Evolutionary conservation across 2,329 filamentous ascomycete species (phyloP).

Genomic region (Pseudogymnoascus sp.): DNA sequence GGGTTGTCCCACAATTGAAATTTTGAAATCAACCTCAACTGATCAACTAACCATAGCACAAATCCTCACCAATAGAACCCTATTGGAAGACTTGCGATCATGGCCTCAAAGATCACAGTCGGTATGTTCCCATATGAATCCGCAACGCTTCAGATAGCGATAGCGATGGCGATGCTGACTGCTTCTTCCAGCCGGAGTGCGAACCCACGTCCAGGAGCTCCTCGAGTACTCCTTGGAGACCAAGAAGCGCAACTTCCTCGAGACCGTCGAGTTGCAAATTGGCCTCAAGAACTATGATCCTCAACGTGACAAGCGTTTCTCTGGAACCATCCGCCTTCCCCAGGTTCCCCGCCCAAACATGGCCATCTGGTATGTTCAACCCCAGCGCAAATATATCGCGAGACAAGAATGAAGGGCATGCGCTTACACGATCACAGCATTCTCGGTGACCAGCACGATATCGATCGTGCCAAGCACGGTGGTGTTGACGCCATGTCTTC

Average conservation of each 20-base stretch:
- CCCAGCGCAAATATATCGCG: constrained; percentile 11
- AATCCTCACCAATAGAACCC: constrained; percentile 68
- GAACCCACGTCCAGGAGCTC: constrained; percentile 85
- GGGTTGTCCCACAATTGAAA: constrained; percentile 8
- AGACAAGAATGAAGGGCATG: constrained; percentile 11
- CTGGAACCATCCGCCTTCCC: constrained; percentile 93
- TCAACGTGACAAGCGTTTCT: constrained; percentile 99
- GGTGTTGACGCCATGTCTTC: constrained; percentile 97
- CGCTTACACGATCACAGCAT: constrained; percentile 47
- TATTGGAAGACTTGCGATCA: constrained; percentile 78
- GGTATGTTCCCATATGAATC: constrained; percentile 36
- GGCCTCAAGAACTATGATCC: constrained; percentile 99
- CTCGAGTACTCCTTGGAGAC: constrained; percentile 91
- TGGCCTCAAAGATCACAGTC: constrained; percentile 77
- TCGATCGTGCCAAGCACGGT: constrained; percentile 99
- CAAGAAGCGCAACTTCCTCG: constrained; percentile 98
- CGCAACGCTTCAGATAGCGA: not conserved
- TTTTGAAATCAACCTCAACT: constrained; percentile 5
- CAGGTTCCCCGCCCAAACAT: constrained; percentile 85
- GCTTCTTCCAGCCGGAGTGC: constrained; percentile 72
- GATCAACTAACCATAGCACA: constrained; percentile 23
- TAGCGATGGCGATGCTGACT: constrained; percentile 17
- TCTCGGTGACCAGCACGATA: constrained; percentile 93
- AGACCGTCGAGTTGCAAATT: constrained; percentile 88
- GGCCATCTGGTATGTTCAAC: constrained; percentile 61